Evolutionary conservation across 352 stramenopile species (phyloP).

Genomic region (Pythium phragmiticola): DNA sequence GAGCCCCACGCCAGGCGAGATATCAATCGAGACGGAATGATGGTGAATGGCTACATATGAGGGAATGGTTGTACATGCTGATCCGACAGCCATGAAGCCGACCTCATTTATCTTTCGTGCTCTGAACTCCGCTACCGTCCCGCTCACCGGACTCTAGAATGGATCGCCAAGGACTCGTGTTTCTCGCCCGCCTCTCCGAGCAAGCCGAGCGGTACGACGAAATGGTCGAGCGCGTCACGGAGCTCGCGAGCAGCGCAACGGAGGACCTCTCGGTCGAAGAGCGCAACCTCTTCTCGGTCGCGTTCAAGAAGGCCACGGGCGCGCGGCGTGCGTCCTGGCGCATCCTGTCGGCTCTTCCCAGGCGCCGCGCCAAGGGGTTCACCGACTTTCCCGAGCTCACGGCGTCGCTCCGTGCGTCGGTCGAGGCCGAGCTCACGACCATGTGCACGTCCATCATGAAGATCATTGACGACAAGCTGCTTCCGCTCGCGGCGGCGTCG

Average conservation of each 20-base stretch:
- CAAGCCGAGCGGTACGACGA: slow-evolving; percentile 34
- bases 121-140: background rate
- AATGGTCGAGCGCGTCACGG: slow-evolving; percentile 27
- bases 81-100: background rate
- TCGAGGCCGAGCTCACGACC: slow-evolving; percentile 31
- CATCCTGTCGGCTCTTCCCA: slow-evolving; percentile 27
- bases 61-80: slow-evolving; percentile 15
- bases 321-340: slow-evolving; percentile 32
- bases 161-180: slow-evolving; percentile 33
- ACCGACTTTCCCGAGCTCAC: slow-evolving; percentile 10
- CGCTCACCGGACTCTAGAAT: slow-evolving; percentile 3
- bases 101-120: background rate
- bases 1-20: background rate
- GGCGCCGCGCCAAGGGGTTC: slow-evolving; percentile 25
- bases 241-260: slow-evolving; percentile 16
- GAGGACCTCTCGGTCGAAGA: slow-evolving; percentile 33
- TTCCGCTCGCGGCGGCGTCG: slow-evolving; percentile 80
- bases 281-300: slow-evolving; percentile 34
- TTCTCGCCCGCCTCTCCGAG: slow-evolving; percentile 36
- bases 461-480: slow-evolving; percentile 91
- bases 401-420: slow-evolving; percentile 18
- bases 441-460: slow-evolving; percentile 82
- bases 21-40: slow-evolving; percentile 12
- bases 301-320: slow-evolving; percentile 40
- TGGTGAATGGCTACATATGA: slow-evolving; percentile 20